A percentile compares a stretch with the other conserved stretches of the same genome.
These are phyloP conservation scores for Nissolia schottii DNA, from an alignment of 306 rosid genomes.

Conservation along the genomic window DNA sequence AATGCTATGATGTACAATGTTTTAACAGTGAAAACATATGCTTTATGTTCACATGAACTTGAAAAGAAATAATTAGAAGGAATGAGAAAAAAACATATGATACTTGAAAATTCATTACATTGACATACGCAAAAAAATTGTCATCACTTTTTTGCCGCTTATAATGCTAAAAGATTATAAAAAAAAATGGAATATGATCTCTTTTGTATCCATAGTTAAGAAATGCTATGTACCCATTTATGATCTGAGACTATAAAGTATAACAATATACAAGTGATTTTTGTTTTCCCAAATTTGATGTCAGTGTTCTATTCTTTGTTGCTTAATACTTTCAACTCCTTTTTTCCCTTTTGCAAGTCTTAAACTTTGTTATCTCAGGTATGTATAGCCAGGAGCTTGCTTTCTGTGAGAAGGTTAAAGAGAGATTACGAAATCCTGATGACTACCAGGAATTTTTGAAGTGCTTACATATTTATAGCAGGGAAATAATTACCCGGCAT, in stretches of 20 bases:
- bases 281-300: conserved; percentile 8
- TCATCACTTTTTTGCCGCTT: conserved; percentile 10
- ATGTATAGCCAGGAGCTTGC: conserved; percentile 71
- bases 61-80: background rate
- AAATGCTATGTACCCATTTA: conserved; percentile 10
- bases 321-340: background rate
- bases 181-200: background rate
- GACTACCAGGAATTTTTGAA: conserved; percentile 94
- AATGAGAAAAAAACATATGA: background rate
- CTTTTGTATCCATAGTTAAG: background rate
- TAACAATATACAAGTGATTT: too few relatives aligned
- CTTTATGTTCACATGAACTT: background rate
- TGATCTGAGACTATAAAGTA: background rate
- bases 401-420: conserved; percentile 87
- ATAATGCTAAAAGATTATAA: background rate
- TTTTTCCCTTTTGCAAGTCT: conserved; percentile 12
- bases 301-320: background rate
- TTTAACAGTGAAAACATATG: conserved; percentile 1
- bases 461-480: conserved; percentile 93
- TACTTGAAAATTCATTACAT: conserved; percentile 9
- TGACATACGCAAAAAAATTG: background rate
- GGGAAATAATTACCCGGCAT: conserved; percentile 80
- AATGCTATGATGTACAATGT: conserved; percentile 1
- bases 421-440: conserved; percentile 72
- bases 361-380: conserved; percentile 44